Evolutionary conservation across 495 filamentous ascomycete species (phyloP).

Genomic region (Geoglossum glabrum): DNA sequence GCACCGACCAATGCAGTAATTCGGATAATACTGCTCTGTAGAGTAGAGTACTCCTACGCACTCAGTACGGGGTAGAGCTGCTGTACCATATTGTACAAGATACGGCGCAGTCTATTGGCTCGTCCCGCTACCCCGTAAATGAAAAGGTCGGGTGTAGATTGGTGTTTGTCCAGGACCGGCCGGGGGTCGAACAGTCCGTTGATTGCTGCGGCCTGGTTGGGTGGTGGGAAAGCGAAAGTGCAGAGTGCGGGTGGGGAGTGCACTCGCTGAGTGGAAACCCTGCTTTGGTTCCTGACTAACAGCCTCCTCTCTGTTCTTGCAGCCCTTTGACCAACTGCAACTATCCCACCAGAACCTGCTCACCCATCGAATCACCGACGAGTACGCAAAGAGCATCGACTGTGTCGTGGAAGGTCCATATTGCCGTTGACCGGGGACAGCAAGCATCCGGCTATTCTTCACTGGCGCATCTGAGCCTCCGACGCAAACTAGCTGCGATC

Average conservation of each 20-base stretch:
- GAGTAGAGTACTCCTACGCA: no score
- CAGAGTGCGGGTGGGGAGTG: background rate
- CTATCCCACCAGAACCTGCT: background rate
- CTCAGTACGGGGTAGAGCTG: no score
- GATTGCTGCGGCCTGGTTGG: no score
- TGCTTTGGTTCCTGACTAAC: background rate
- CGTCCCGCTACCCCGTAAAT: background rate
- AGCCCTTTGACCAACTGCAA: background rate
- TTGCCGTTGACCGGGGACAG: background rate
- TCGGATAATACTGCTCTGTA: no score
- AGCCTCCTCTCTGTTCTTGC: background rate
- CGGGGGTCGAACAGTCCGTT: no score
- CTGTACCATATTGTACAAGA: no score
- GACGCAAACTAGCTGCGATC: background rate
- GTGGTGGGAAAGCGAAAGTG: background rate
- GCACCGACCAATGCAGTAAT: no score
- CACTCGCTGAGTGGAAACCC: no score
- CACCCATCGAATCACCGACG: background rate
- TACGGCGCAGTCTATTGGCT: no score
- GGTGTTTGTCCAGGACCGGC: background rate
- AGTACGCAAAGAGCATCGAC: background rate
- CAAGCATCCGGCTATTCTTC: background rate
- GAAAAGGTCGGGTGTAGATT: background rate
- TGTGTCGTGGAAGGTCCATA: background rate
- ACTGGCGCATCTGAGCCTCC: background rate